phyloP scores from a whole-genome alignment of 2,329 filamentous ascomycete genomes.

The Pestalotiopsis sp. region DNA sequence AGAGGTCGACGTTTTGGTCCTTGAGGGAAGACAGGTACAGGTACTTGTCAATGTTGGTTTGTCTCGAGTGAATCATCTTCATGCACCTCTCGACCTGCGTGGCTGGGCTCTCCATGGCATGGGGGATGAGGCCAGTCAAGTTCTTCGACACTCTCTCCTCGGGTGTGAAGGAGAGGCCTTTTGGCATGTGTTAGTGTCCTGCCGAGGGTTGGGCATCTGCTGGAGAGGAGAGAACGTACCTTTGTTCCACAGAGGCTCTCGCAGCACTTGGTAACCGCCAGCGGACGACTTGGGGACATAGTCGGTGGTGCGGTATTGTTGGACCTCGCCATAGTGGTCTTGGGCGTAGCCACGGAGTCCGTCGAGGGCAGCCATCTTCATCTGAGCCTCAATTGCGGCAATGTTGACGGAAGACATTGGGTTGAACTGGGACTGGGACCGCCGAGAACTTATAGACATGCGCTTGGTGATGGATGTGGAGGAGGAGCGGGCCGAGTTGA shows the following conservation, averaged over 20 bases:
- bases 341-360: constrained; percentile 63
- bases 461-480: constrained; percentile 55
- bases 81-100: constrained; percentile 69
- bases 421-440: constrained; percentile 55
- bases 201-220: constrained; percentile 2
- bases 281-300: constrained; percentile 55
- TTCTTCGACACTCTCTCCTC: constrained; percentile 66
- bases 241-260: constrained; percentile 68
- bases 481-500: constrained; percentile 49
- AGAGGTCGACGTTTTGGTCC: constrained; percentile 76
- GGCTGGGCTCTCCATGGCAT: constrained; percentile 62
- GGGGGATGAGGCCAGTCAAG: constrained; percentile 67
- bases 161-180: constrained; percentile 66
- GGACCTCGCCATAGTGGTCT: constrained; percentile 57
- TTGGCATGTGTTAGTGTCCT: background rate
- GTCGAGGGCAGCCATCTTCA: constrained; percentile 63
- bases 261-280: constrained; percentile 62
- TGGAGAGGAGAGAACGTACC: constrained; percentile 43
- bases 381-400: constrained; percentile 57
- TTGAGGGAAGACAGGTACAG: constrained; percentile 79
- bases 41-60: constrained; percentile 79
- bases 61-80: constrained; percentile 71
- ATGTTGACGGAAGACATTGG: constrained; percentile 61
- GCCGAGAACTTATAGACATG: constrained; percentile 50
- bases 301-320: constrained; percentile 55